phyloP scores from a whole-genome alignment of 2,329 filamentous ascomycete genomes.

The Phyllosticta citribraziliensis region DNA sequence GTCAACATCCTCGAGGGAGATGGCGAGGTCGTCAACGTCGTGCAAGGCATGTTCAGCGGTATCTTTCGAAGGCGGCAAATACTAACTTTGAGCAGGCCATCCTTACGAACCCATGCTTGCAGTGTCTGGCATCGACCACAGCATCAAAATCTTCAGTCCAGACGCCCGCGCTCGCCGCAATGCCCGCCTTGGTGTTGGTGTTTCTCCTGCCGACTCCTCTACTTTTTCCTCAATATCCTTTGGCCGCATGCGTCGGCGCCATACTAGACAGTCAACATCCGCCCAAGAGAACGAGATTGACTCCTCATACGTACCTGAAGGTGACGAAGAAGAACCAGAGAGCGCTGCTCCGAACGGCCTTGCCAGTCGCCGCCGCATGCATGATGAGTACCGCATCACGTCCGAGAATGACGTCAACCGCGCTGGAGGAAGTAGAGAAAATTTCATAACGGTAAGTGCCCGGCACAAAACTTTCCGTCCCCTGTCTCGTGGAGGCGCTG shows the following conservation, averaged over 20 bases:
- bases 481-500: neutral
- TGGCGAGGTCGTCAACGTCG: constrained; percentile 59
- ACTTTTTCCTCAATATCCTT: constrained; percentile 32
- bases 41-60: constrained; percentile 41
- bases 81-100: constrained; percentile 37
- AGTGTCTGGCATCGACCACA: constrained; percentile 57
- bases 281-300: constrained; percentile 13
- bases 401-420: constrained; percentile 52
- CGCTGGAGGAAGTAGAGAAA: constrained; percentile 47
- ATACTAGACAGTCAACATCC: neutral
- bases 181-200: constrained; percentile 48
- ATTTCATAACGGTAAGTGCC: constrained; percentile 43
- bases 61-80: no score
- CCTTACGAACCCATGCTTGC: constrained; percentile 59
- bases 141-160: constrained; percentile 58
- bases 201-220: constrained; percentile 38
- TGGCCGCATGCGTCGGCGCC: constrained; percentile 14
- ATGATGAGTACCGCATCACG: constrained; percentile 51
- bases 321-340: constrained; percentile 27
- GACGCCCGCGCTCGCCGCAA: constrained; percentile 48
- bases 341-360: constrained; percentile 38
- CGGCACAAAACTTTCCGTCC: neutral
- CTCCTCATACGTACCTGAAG: constrained; percentile 4
- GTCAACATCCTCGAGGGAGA: constrained; percentile 58
- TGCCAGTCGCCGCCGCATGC: constrained; percentile 47